These are phyloP conservation scores for Ophiostoma himal-ulmi DNA, from an alignment of 2,329 filamentous ascomycete genomes.

Conservation along the genomic window DNA sequence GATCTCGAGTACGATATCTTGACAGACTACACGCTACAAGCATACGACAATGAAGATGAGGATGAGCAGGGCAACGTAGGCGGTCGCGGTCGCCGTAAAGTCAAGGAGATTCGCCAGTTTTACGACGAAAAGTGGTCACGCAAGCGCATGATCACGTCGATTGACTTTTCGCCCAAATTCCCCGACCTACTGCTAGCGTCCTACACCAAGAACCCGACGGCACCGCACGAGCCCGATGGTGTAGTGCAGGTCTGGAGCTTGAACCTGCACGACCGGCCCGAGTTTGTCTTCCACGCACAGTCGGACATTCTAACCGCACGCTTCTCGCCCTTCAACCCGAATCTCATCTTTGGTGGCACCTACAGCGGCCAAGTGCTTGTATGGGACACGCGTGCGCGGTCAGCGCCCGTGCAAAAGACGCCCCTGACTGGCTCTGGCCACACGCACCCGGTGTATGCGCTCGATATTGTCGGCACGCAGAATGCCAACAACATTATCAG, in stretches of 20 bases:
- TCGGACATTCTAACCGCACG: slow-evolving; percentile 93
- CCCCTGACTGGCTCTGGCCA: slow-evolving; percentile 91
- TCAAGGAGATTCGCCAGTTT: slow-evolving; percentile 88
- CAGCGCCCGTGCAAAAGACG: slow-evolving; percentile 89
- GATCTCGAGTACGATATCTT: slow-evolving; percentile 96
- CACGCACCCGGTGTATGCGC: slow-evolving; percentile 91
- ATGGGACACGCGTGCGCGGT: slow-evolving; percentile 91
- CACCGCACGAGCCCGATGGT: slow-evolving; percentile 87
- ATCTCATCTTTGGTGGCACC: slow-evolving; percentile 89
- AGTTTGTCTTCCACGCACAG: slow-evolving; percentile 94
- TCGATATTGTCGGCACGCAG: slow-evolving; percentile 94
- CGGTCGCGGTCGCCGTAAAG: slow-evolving; percentile 64
- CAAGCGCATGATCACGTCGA: slow-evolving; percentile 92
- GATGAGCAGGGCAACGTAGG: slow-evolving; percentile 71
- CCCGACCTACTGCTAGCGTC: slow-evolving; percentile 87
- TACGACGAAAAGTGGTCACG: slow-evolving; percentile 95
- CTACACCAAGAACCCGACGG: slow-evolving; percentile 95
- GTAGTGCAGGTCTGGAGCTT: slow-evolving; percentile 96
- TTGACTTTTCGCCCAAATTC: slow-evolving; percentile 94
- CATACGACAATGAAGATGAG: slow-evolving; percentile 69
- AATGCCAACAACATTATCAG: slow-evolving; percentile 99
- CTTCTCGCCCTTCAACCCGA: slow-evolving; percentile 98
- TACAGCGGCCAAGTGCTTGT: slow-evolving; percentile 95
- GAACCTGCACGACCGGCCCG: slow-evolving; percentile 86
- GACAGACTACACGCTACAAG: slow-evolving; percentile 84